Evolutionary conservation across 176 grass and related monocot genomes (phyloP).

Genomic region (Secale cereale): DNA sequence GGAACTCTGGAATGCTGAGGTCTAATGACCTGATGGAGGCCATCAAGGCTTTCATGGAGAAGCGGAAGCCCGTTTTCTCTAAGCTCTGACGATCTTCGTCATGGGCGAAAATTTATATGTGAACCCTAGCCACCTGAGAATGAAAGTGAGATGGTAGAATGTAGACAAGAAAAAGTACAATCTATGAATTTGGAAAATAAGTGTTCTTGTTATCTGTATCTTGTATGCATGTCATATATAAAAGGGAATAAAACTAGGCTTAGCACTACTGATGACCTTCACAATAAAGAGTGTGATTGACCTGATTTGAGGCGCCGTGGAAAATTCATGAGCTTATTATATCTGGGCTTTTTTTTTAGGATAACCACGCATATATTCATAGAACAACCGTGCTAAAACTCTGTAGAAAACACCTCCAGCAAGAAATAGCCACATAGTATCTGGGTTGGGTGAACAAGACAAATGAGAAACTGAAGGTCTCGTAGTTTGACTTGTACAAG

Average conservation of each 20-base stretch:
- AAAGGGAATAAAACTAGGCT: too few species aligned
- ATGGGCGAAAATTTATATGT: not conserved
- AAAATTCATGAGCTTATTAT: conserved; percentile 58
- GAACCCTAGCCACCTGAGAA: not conserved
- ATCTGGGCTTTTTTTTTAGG: too few species aligned
- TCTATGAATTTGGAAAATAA: not conserved
- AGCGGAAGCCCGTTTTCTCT: conserved; percentile 80
- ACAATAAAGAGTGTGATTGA: too few species aligned
- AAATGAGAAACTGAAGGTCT: conserved; percentile 62
- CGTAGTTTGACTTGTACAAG: conserved; percentile 88
- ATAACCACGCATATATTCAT: too few species aligned
- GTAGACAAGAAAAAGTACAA: not conserved
- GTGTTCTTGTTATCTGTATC: not conserved
- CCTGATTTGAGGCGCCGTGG: too few species aligned
- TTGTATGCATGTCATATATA: not conserved
- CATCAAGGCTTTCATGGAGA: conserved; percentile 53
- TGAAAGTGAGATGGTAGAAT: not conserved
- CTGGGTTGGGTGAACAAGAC: conserved; percentile 75
- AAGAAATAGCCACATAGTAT: not conserved
- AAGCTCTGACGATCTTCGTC: conserved; percentile 43
- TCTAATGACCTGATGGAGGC: conserved; percentile 86
- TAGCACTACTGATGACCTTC: too few species aligned
- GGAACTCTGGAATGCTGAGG: conserved; percentile 77
- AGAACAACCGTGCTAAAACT: too few species aligned
- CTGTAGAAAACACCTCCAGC: too few species aligned